Evolutionary conservation across 768 basidiomycete species (phyloP), one percentile per base, ranked within the genome.

Genomic region (Rhodosporidiobolus sp.): DNA sequence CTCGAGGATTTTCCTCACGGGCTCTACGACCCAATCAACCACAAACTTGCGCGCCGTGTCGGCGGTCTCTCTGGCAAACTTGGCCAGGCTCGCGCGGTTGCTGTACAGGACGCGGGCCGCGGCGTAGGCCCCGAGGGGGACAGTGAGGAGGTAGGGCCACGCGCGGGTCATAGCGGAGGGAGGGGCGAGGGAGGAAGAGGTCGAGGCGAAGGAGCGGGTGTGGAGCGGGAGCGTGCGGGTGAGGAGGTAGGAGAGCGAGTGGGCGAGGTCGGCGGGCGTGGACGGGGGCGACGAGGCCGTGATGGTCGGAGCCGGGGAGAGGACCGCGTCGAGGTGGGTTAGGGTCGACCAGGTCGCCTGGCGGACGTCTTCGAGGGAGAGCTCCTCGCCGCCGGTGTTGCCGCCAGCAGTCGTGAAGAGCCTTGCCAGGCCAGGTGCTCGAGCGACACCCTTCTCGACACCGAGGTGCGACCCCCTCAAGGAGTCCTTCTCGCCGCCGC

Each of bases 21-120:
- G 95, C 65, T 92, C 90, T 59, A 95, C 81, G 19, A 97, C 83
- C 90, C 93, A 97, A 59, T 88, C 89, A 28, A 85, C 83, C 72
- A 92, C 82, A 79, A 98, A 94, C 0, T 88, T 88, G 32, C 83
- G 82, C 12, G 86, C 77, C 0, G 93, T 94, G 77, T 89, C 87
- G 48, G 84, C 79, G 0, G 87, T 85, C 72, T 91, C 89, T n/a
- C 72, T 70, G 7, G 85, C 84, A 62, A 90, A 82, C 54, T 87
- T 85, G 12, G 82, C 66, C 61, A 94, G 77, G 46, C 86, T 86
- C 17, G 83, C 84, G 35, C 88, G 86, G 10, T 89, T 89, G 10
- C 84, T 82, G 76, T 88, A 90, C 14, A 86, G 79, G 32, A 82
- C 80, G 19, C 85, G 83, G 43, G 85, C 77, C 20, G 84, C 80